These are phyloP conservation scores for Penicillium polonicum DNA, from an alignment of 2,329 filamentous ascomycete species.

Conservation along the genomic window DNA sequence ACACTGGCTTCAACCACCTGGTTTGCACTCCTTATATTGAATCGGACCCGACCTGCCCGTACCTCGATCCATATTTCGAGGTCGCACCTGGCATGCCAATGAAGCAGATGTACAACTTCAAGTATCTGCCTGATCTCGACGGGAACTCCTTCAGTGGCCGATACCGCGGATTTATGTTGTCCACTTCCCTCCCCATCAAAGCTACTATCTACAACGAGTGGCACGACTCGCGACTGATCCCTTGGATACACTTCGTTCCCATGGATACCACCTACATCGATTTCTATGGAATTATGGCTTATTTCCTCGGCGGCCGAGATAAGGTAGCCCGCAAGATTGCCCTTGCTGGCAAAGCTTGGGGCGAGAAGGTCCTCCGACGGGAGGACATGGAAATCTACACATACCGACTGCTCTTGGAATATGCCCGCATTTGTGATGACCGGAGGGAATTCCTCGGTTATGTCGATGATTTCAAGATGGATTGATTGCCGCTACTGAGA, in stretches of 20 bases:
- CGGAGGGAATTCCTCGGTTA: conserved; percentile 22
- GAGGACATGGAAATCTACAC: conserved; percentile 75
- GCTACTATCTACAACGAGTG: conserved; percentile 76
- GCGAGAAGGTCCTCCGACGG: conserved; percentile 63
- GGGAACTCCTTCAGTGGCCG: conserved; percentile 70
- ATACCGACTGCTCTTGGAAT: conserved; percentile 63
- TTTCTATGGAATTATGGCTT: conserved; percentile 70
- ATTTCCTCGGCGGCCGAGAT: conserved; percentile 60
- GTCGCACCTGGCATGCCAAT: conserved; percentile 31
- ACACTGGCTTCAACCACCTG: conserved; percentile 47
- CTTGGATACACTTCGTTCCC: conserved; percentile 80
- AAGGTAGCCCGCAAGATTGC: conserved; percentile 64
- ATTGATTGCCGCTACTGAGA: background rate
- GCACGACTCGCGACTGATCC: conserved; percentile 71
- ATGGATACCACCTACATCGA: conserved; percentile 74
- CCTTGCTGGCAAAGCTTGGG: conserved; percentile 65
- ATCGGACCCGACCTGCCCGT: conserved; percentile 44
- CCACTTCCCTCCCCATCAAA: conserved; percentile 71
- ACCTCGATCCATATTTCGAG: conserved; percentile 45
- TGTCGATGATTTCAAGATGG: conserved; percentile 10
- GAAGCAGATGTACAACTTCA: conserved; percentile 51
- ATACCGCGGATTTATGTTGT: conserved; percentile 65
- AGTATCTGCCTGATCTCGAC: conserved; percentile 74
- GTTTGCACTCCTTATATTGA: conserved; percentile 42
- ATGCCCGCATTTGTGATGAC: conserved; percentile 52